Evolutionary conservation across 2,329 filamentous ascomycete genomes (phyloP).

Genomic region (Fusarium secorum): DNA sequence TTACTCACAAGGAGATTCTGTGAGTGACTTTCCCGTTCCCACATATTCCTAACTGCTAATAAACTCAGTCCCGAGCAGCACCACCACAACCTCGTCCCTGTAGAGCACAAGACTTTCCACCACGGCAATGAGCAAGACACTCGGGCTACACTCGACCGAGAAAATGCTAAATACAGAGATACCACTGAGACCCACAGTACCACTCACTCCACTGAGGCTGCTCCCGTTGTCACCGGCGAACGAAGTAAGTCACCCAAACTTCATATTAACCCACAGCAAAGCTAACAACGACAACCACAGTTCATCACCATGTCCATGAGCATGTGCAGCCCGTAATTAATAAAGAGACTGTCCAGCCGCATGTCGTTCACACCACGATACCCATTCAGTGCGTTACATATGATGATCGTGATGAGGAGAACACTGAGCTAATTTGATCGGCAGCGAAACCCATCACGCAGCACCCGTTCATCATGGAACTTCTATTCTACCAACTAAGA

Average conservation of each 20-base stretch:
- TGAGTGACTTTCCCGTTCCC: slow-evolving; percentile 48
- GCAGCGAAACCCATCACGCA: slow-evolving; percentile 70
- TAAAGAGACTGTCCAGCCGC: slow-evolving; percentile 72
- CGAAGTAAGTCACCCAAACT: slow-evolving; percentile 15
- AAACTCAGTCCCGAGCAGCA: slow-evolving; percentile 65
- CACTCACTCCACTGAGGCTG: slow-evolving; percentile 39
- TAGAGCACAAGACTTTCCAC: slow-evolving; percentile 68
- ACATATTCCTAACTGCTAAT: neutral
- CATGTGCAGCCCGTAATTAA: slow-evolving; percentile 75
- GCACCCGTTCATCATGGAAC: slow-evolving; percentile 71
- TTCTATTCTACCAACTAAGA: slow-evolving; percentile 69
- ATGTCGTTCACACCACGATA: slow-evolving; percentile 74
- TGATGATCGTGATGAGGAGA: neutral
- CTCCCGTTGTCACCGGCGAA: slow-evolving; percentile 42
- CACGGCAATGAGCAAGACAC: slow-evolving; percentile 64
- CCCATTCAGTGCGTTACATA: slow-evolving; percentile 62
- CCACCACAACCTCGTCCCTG: slow-evolving; percentile 62
- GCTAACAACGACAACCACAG: neutral
- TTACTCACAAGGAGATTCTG: slow-evolving; percentile 51
- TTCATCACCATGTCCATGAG: slow-evolving; percentile 64
- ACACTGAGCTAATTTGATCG: neutral
- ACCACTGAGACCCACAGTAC: slow-evolving; percentile 43
- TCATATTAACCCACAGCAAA: neutral
- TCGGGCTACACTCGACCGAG: slow-evolving; percentile 57
- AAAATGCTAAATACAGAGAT: slow-evolving; percentile 51